phyloP scores from a whole-genome alignment of 192 early-diverging fungal species.

The Rhizophagus clarus region DNA sequence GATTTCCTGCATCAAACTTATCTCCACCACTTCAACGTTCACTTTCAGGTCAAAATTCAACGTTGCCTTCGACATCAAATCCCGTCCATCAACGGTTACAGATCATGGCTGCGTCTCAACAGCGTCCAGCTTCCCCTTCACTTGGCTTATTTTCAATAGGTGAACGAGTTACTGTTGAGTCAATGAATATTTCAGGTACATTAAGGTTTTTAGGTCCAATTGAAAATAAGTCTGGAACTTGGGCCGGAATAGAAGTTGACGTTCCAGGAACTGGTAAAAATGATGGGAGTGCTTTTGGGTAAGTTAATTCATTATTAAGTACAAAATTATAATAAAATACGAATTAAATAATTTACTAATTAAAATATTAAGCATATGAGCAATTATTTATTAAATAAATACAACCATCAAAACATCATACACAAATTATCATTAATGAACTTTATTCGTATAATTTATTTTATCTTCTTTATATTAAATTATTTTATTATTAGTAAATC shows the following conservation, averaged over 20 bases:
- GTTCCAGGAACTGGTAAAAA: constrained; percentile 76
- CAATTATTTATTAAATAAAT: too few relatives aligned
- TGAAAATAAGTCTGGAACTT: constrained; percentile 72
- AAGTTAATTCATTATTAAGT: too few relatives aligned
- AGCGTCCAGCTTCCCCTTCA: constrained; percentile 40
- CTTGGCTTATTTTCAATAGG: constrained; percentile 48
- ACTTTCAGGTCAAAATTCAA: constrained; percentile 19
- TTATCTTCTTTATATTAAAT: not conserved
- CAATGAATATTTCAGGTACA: constrained; percentile 61
- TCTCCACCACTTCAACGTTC: constrained; percentile 8
- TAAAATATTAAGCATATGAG: too few relatives aligned
- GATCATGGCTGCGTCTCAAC: constrained; percentile 24
- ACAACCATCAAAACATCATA: too few relatives aligned
- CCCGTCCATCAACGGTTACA: constrained; percentile 19
- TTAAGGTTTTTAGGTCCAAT: constrained; percentile 74
- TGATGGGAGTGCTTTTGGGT: constrained; percentile 71
- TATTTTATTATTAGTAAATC: constrained; percentile 45
- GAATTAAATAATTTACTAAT: too few relatives aligned
- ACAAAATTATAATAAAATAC: too few relatives aligned
- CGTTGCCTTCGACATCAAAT: not conserved
- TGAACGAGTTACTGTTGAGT: constrained; percentile 65
- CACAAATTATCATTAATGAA: not conserved
- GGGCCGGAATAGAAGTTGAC: constrained; percentile 82
- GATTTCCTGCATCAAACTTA: constrained; percentile 15
- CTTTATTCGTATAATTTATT: not conserved